Evolutionary conservation across 169 alveolate genomes (phyloP).

Genomic region (Eimeria tenella): DNA sequence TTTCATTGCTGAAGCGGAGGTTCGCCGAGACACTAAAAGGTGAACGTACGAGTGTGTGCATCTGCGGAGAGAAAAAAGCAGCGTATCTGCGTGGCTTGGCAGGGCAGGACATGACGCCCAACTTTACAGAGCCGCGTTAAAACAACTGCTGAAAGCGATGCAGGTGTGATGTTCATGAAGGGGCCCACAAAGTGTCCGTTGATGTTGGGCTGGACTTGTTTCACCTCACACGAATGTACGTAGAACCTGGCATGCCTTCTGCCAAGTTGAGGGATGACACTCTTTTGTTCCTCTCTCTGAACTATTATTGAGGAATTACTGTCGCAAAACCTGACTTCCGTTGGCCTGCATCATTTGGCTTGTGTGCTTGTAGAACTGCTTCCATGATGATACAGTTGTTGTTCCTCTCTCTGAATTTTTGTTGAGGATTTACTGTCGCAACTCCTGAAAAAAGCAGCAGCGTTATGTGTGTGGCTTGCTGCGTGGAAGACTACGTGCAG

Average conservation of each 20-base stretch:
- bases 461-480: not conserved
- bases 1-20: conserved; percentile 55
- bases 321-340: conserved; percentile 24
- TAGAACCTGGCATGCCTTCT: not conserved
- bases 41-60: not conserved
- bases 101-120: not conserved
- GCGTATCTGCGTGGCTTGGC: conserved; percentile 66
- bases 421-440: conserved; percentile 60
- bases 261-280: conserved; percentile 32
- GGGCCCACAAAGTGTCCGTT: not conserved
- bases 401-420: conserved; percentile 41
- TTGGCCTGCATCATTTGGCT: not conserved
- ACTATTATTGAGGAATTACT: conserved; percentile 24
- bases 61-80: not conserved
- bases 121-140: conserved; percentile 9
- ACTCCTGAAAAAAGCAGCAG: not conserved
- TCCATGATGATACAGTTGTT: not conserved
- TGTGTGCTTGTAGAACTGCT: not conserved
- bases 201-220: not conserved
- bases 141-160: conserved; percentile 64
- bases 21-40: not conserved
- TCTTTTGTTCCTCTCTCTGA: conserved; percentile 69
- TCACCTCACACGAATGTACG: conserved; percentile 10
- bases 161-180: conserved; percentile 6
- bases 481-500: not conserved